Percentiles rank a stretch among this genome's conserved stretches.
Evolutionary conservation across 768 basidiomycete species (phyloP).

Genomic region (Tricholoma hemisulphureum): DNA sequence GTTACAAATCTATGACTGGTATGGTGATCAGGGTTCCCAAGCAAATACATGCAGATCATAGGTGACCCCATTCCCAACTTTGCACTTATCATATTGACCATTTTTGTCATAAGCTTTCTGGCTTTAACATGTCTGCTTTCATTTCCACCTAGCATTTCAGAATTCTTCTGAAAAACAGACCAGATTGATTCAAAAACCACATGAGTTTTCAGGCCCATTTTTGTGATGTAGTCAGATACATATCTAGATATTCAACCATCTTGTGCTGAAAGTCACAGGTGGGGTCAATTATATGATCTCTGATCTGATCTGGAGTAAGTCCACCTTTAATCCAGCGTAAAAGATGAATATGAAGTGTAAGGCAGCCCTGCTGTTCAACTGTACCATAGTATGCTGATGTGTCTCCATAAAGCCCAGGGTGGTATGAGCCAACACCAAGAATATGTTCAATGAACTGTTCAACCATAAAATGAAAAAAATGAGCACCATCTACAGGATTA

Average conservation of each 20-base stretch:
- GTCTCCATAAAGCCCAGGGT: conserved; percentile 27
- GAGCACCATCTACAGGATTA: conserved; percentile 31
- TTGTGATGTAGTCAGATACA: conserved; percentile 45
- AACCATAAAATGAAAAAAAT: conserved; percentile 35
- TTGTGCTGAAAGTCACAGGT: conserved; percentile 5
- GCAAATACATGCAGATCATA: conserved; percentile 31
- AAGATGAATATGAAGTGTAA: conserved; percentile 29
- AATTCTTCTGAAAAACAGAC: conserved; percentile 22
- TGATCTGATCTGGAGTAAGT: conserved; percentile 9
- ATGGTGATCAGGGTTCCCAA: conserved; percentile 38
- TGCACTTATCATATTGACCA: conserved; percentile 28
- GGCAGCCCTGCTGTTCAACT: conserved; percentile 29
- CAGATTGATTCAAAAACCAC: conserved; percentile 33
- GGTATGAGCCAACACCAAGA: conserved; percentile 15
- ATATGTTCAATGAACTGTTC: not conserved
- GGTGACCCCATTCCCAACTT: conserved; percentile 33
- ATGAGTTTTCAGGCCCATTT: conserved; percentile 36
- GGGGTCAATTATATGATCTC: conserved; percentile 4
- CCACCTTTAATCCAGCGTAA: conserved; percentile 24
- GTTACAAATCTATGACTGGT: conserved; percentile 32
- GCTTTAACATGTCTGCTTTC: conserved; percentile 14
- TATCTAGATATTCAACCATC: conserved; percentile 22
- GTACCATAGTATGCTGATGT: conserved; percentile 30
- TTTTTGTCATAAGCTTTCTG: conserved; percentile 22
- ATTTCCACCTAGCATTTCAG: conserved; percentile 18